Conservation (phyloP, 805 yeast species). For the Kuraishia floccosa region DNA sequence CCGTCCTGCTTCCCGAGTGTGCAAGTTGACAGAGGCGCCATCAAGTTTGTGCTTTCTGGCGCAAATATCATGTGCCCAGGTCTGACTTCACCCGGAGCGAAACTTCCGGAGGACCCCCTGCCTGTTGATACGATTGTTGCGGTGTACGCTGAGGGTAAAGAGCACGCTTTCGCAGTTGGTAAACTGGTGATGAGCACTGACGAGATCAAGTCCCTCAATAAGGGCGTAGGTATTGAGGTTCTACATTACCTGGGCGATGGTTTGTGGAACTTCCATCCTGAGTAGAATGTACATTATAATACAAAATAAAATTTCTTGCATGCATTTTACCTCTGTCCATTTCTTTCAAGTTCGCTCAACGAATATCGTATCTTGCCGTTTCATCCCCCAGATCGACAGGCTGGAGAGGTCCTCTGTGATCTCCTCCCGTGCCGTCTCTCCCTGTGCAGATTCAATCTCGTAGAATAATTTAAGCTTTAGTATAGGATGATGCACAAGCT, state of each 20-base stretch:
- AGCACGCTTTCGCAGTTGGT: slow-evolving; percentile 86
- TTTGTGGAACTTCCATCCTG: slow-evolving; percentile 55
- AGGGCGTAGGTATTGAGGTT: slow-evolving; percentile 84
- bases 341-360: neutral
- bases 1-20: slow-evolving; percentile 80
- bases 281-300: no score
- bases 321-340: neutral
- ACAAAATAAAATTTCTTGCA: neutral
- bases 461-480: slow-evolving; percentile 1
- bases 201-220: slow-evolving; percentile 72
- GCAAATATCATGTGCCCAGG: slow-evolving; percentile 98
- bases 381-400: neutral
- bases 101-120: slow-evolving; percentile 61
- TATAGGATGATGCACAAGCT: neutral
- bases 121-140: slow-evolving; percentile 65
- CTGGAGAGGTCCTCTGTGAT: neutral
- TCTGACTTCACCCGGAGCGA: slow-evolving; percentile 76
- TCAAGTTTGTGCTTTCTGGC: slow-evolving; percentile 89
- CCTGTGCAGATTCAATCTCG: neutral
- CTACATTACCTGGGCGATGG: slow-evolving; percentile 85
- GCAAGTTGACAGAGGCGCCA: slow-evolving; percentile 92
- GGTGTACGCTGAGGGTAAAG: slow-evolving; percentile 88
- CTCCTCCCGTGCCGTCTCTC: neutral
- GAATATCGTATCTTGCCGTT: neutral
- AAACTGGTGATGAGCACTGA: slow-evolving; percentile 78